phyloP scores from a whole-genome alignment of 2,329 filamentous ascomycete genomes.

The Periconia sp. region DNA sequence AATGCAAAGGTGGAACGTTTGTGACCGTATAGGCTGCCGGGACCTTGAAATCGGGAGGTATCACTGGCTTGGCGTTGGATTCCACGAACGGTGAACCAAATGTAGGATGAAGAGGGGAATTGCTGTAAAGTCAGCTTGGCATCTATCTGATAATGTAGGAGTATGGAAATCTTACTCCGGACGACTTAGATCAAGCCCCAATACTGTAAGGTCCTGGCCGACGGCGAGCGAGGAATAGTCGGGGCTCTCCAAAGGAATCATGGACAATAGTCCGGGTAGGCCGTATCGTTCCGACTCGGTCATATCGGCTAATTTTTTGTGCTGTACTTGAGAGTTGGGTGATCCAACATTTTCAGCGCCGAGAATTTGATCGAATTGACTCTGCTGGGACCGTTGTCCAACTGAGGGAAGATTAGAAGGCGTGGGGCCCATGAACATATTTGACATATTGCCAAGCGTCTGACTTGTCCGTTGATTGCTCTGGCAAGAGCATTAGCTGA shows the following conservation, averaged over 20 bases:
- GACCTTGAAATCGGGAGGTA: constrained; percentile 66
- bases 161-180: constrained; percentile 61
- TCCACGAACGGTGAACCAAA: constrained; percentile 69
- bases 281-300: constrained; percentile 66
- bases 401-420: constrained; percentile 27
- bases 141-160: not conserved
- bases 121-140: constrained; percentile 34
- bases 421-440: constrained; percentile 34
- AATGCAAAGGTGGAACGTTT: constrained; percentile 67
- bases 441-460: constrained; percentile 34
- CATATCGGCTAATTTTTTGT: constrained; percentile 62
- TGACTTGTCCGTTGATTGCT: constrained; percentile 33
- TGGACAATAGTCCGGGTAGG: constrained; percentile 63
- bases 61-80: constrained; percentile 62
- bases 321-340: constrained; percentile 40
- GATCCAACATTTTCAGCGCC: constrained; percentile 36
- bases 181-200: constrained; percentile 69
- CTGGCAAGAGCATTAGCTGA: constrained; percentile 19
- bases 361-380: constrained; percentile 40
- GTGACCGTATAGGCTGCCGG: constrained; percentile 69
- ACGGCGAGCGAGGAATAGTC: constrained; percentile 60
- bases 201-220: constrained; percentile 67
- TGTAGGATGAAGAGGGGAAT: constrained; percentile 65
- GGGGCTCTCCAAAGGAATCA: constrained; percentile 61
- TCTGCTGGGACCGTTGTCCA: constrained; percentile 35